Base-by-base conservation (phyloP, 352 stramenopile species). In the Globisporangium nagaii region DNA sequence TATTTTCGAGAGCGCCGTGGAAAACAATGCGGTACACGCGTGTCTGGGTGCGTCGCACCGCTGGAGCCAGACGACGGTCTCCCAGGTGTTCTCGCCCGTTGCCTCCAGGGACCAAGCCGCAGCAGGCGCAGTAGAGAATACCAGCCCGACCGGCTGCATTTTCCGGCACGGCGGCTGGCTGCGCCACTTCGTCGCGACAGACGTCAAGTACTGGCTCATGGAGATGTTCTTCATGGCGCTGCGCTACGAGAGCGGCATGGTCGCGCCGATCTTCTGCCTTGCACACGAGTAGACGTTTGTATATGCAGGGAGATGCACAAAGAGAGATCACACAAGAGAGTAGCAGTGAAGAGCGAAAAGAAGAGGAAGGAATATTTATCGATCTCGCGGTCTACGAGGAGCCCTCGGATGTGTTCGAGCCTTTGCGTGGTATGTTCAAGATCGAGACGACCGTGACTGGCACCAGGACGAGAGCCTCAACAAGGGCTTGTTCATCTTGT, bases 191-290 rank as follows among this genome's bases (percentile, higher is more conserved):
- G 61, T 64, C 1, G 60, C 70, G 10, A 68, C 70, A n/a, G 75
- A 64, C 17, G 61, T 73, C 10, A 50, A 71, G 44, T 79, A 75
- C 24, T 88, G 77, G 77, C 58, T 72, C 41, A 68, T 71, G 43
- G 77, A 88, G 48, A 71, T 88, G 48, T 76, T 84, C 31, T 84
- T 82, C 53, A 73, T 86, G 55, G 68, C 75, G 27, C 62, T 85
- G 28, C 70, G 74, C 4, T 88, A 75, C 47, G 77, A 88, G 49
- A 78, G 68, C 40, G 54, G 66, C 12, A 76, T 88, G 60, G 60
- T 88, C 34, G 45, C 71, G 10, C 73, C 75, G n/a, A 59, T 79
- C 20, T 79, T 79, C 37, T 53, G 56, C 2, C 59, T 79, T 11
- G 37, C 58, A 35, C 36, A 58, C 6, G 50, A 70, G 36, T 58